phyloP scores from a whole-genome alignment of 2,329 filamentous ascomycete genomes.

The Pseudocercospora ulei region DNA sequence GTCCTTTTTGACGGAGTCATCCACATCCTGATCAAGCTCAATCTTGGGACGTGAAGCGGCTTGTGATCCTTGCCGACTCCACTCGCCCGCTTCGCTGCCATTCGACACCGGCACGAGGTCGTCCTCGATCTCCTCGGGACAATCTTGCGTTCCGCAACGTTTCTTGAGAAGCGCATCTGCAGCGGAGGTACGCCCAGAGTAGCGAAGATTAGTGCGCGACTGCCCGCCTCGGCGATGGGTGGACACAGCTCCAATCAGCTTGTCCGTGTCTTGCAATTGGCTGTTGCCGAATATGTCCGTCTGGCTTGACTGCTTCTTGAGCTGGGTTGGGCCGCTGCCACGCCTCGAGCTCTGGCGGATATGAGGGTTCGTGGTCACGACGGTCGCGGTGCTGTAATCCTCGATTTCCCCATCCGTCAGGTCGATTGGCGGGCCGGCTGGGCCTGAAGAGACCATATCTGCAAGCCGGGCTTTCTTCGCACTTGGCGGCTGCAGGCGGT shows the following conservation, averaged over 20 bases:
- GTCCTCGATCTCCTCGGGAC: neutral
- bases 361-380: neutral
- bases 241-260: too few relatives aligned
- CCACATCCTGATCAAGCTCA: too few relatives aligned
- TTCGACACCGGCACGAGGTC: neutral
- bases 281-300: neutral
- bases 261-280: neutral
- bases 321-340: neutral
- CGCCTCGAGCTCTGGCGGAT: neutral
- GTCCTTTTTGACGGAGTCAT: too few relatives aligned
- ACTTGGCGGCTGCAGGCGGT: neutral
- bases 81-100: too few relatives aligned
- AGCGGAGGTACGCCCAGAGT: neutral
- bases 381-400: neutral
- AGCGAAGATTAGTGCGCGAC: too few relatives aligned
- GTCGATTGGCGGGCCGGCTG: neutral
- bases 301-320: conserved; percentile 4
- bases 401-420: neutral
- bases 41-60: too few relatives aligned
- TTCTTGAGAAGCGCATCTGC: neutral
- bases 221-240: neutral
- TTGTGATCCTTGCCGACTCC: too few relatives aligned
- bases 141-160: neutral
- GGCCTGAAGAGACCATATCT: neutral
- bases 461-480: neutral